A percentile compares a stretch with the other conserved stretches of the same genome.
Evolutionary conservation across 345 rosid genomes (phyloP).

Genomic region (Eucalyptus globulus): DNA sequence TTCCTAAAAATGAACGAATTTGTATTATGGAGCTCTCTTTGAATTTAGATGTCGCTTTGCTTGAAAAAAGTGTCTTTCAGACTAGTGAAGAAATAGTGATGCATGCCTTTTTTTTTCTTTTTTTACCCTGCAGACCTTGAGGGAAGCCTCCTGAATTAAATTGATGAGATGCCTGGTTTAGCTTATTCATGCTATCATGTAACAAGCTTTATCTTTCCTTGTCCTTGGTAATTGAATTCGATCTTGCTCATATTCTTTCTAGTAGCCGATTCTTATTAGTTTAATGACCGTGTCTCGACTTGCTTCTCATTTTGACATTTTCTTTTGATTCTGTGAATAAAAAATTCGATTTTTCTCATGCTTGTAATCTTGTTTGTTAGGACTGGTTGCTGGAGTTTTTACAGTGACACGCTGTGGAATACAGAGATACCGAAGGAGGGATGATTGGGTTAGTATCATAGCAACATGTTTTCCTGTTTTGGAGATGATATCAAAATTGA

Average conservation of each 20-base stretch:
- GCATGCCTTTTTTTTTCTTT: neutral
- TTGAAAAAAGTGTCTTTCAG: neutral
- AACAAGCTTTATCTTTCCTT: neutral
- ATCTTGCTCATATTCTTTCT: neutral
- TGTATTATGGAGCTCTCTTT: neutral
- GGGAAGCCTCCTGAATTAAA: neutral
- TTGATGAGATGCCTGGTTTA: neutral
- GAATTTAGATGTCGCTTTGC: neutral
- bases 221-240: neutral
- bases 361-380: constrained; percentile 10
- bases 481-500: neutral
- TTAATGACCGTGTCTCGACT: neutral
- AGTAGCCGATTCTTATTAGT: neutral
- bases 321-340: neutral
- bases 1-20: neutral
- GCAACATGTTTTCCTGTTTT: neutral
- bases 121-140: neutral
- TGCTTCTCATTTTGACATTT: neutral
- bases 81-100: neutral
- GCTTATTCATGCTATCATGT: neutral
- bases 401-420: constrained; percentile 49
- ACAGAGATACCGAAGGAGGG: constrained; percentile 46
- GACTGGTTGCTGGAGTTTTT: constrained; percentile 70
- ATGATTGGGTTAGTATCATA: constrained; percentile 61
- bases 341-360: neutral